A percentile compares a stretch with the other conserved stretches of the same genome.
Evolutionary conservation across 2,329 filamentous ascomycete species (phyloP).

Genomic region (Claviceps sorghi): DNA sequence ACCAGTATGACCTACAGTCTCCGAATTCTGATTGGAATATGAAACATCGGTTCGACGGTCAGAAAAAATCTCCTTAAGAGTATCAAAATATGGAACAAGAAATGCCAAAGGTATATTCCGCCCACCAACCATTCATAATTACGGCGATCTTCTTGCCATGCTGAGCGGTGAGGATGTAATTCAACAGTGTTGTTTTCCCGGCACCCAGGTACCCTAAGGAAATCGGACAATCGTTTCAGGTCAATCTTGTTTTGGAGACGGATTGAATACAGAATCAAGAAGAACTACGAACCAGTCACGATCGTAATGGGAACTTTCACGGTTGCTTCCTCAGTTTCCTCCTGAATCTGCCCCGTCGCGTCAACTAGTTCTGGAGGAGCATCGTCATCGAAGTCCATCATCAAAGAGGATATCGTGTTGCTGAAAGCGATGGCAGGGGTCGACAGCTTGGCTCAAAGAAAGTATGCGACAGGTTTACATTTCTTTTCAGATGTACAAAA

Average conservation of each 20-base stretch:
- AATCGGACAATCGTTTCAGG: background rate
- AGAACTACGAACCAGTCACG: conserved; percentile 47
- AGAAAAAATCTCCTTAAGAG: background rate
- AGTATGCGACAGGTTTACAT: background rate
- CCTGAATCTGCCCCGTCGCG: conserved; percentile 21
- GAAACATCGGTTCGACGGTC: background rate
- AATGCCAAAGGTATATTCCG: background rate
- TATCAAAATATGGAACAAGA: background rate
- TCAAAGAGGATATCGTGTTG: background rate
- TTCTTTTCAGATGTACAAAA: background rate
- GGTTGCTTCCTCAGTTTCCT: conserved; percentile 30
- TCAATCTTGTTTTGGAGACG: background rate
- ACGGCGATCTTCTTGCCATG: conserved; percentile 98
- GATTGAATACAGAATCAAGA: background rate
- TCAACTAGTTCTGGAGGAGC: conserved; percentile 50
- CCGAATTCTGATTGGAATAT: conserved; percentile 49
- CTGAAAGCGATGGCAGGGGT: background rate
- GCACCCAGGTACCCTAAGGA: conserved; percentile 77
- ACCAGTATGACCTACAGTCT: conserved; percentile 42
- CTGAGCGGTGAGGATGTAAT: conserved; percentile 87
- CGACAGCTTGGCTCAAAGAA: background rate
- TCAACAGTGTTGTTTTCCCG: conserved; percentile 87
- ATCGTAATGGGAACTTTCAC: conserved; percentile 73
- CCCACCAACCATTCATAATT: conserved; percentile 63
- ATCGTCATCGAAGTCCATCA: conserved; percentile 53